Percentiles rank a stretch among this genome's conserved stretches.
These are phyloP conservation scores for Diospyros lotus DNA, from an alignment of 148 eudicot species.

Conservation along the genomic window DNA sequence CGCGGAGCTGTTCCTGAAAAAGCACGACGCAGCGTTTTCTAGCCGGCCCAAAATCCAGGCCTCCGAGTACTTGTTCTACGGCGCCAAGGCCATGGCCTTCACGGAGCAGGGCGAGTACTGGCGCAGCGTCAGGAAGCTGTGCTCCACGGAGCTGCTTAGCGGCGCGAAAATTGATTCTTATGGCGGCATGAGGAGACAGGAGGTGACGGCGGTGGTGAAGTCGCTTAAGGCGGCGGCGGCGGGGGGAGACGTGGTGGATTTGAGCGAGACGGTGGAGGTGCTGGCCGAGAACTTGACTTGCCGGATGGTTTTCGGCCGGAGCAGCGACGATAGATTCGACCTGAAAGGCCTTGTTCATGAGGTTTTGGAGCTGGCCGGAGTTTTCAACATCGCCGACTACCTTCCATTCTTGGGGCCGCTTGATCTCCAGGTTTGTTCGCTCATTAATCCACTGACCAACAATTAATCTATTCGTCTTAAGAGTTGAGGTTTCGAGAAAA, in stretches of 20 bases:
- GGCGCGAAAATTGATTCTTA: neutral
- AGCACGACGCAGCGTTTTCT: neutral
- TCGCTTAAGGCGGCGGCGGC: neutral
- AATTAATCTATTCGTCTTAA: neutral
- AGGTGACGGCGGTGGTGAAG: neutral
- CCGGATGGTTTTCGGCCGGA: neutral
- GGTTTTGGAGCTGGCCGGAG: neutral
- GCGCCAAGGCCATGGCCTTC: neutral
- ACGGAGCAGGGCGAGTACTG: neutral
- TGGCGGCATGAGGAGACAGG: neutral
- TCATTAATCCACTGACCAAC: slow-evolving; percentile 12
- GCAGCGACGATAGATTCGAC: neutral
- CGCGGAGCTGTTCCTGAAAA: slow-evolving; percentile 3
- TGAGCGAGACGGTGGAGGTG: neutral
- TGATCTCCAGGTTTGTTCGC: slow-evolving; percentile 28
- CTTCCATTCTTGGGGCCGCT: slow-evolving; percentile 12
- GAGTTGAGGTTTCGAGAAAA: slow-evolving; percentile 24
- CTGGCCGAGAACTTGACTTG: neutral
- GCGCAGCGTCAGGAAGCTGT: neutral
- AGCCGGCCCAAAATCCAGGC: neutral
- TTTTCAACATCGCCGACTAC: slow-evolving; percentile 16
- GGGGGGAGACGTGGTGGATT: neutral
- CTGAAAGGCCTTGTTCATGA: slow-evolving; percentile 3
- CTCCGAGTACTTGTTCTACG: neutral
- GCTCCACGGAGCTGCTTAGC: neutral